Base-by-base conservation (phyloP, 2,329 filamentous ascomycete genomes). In the Ceratocystis ficicola region DNA sequence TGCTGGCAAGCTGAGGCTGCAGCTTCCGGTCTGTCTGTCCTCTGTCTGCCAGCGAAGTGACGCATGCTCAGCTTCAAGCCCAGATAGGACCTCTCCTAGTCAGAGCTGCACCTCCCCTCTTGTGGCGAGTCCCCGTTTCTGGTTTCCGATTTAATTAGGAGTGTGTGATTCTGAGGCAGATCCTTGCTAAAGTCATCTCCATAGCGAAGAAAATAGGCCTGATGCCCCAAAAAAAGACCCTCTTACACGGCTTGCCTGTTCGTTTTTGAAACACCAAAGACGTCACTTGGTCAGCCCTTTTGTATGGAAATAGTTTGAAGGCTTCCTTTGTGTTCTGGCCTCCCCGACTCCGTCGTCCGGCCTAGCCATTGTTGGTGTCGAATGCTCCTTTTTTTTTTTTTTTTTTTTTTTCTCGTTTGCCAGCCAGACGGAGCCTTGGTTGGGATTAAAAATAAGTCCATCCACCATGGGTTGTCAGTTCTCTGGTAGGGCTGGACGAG, bases 201-300 rank as follows among this genome's bases (percentile, higher is more conserved):
- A 6, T 10, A n/a, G 6, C 28, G 12, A 32, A 32, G 12, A 59
- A 59, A 59, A 59, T 59, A 59, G 52, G n/a, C 8, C 22, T 59
- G 28, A 32, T 59, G 22, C 52, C 28, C 28, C 17, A 59, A 57
- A 59, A 57, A 59, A 25, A 30, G 52, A 32, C 52, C 5, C 52
- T 59, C 32, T 59, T 59, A 30, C 17, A 32, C 28, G 17, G 12
- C n/a, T 30, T 30, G 28, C 10, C 22, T 59, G 28, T 59, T 59
- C 52, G 25, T 59, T 59, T 59, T 59, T 59, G 52, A 59, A 59
- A 59, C 52, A 59, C 52, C 28, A 59, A 59, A 59, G 25, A 59
- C 52, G 52, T 59, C 52, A 59, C 52, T 17, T 15, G 28, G 12
- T 17, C 3, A 30, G 8, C 52, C 8, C 22, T 32, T 57, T 59